Evolutionary conservation across 441 rosid species (phyloP), one percentile per base, ranked within the genome.

Genomic region (Bocquillonia castaneifolia): DNA sequence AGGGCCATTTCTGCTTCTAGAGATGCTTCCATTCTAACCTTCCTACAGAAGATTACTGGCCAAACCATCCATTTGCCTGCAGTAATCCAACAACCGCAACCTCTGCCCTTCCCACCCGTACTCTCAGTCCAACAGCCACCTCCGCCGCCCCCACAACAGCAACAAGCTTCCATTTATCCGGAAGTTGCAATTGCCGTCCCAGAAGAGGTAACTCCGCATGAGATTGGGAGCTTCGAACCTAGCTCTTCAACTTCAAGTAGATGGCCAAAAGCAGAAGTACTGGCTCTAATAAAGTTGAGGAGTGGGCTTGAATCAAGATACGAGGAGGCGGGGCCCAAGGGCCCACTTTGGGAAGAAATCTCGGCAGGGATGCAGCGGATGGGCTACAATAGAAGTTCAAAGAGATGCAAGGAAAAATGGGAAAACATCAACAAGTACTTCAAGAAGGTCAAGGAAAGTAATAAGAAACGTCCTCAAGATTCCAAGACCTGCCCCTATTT

Each of bases 401-500:
- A 89, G 73, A 74, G 92, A 66, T 88, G 94, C 78, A 88, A 88
- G 64, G 94, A 88, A 73, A 88, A 88, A 70, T 89, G 95, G 95
- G 95, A 89, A 74, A 89, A 89, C 78, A 89, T 89, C 71, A 89
- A 89, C 79, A 89, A 89, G 72, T 87, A 89, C 76, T 89, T 79
- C 84, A 89, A 89, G 80, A 89, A 89, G 67, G 95, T 89, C 2
- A 89, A 88, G 74, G 95, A 89, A 68, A 84, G 90, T 68, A 81
- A 83, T 74, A 89, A 87, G 84, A 78, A 81, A 72, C 86, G 95
- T 32, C 83, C 88, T 14, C 85, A 84, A 69, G 95, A 89, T 66
- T 85, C 89, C 72, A 89, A 89, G 68, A 87, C 90, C 36, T 86
- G 92, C 79, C 95, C 95, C 56, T 89, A 89, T 73, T 89, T 85